Base-by-base conservation (phyloP, 306 rosid genomes). In the Cyamopsis tetragonoloba region DNA sequence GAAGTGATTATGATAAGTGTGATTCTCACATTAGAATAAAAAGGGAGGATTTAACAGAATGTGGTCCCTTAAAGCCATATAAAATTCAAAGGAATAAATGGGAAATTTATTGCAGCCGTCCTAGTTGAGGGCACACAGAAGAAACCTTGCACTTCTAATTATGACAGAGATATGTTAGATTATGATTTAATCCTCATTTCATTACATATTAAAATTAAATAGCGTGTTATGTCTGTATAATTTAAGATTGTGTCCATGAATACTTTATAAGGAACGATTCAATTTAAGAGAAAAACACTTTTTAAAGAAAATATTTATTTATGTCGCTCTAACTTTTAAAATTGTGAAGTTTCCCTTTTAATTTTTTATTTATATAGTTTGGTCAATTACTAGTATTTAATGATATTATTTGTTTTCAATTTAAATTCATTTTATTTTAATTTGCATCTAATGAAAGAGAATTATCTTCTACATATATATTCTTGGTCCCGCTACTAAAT, bases 81-180 rank as follows among this genome's bases (percentile, higher is more conserved):
- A 27, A 69, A 69, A 41, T 54, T 55, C 74, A 55, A 15, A 27
- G 55, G 56, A 49, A 5, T 67, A 19, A 67, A 18, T 19, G 31
- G 30, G 38, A 38, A 57, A 24, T 37, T 72, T 13, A 61, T 48
- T 24, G 62, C 38, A 37, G 77, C 71, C 64, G 71, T 72, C 63
- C 70, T 62, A 62, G 55, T 37, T 61, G 3, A 11, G 46, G 67
- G 61, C 39, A 10, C 34, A 13, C 8, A 42, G 43, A 55, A 56
- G 57, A 27, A 28, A 27, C 28, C 42, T 1, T 13, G 23, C 37
- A 48, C 68, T 44, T 44, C 31, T 17, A 9, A 30, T 7, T 6
- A 70, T 44, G 35, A 20, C 30, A 57, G 6, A 31, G 38, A 26
- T n/a, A n/a, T 28, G 55, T 27, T 54, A 54, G 5, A 27, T 53